These are phyloP conservation scores for Candida sp. DNA, from an alignment of 1,139 yeast species.

Conservation along the genomic window DNA sequence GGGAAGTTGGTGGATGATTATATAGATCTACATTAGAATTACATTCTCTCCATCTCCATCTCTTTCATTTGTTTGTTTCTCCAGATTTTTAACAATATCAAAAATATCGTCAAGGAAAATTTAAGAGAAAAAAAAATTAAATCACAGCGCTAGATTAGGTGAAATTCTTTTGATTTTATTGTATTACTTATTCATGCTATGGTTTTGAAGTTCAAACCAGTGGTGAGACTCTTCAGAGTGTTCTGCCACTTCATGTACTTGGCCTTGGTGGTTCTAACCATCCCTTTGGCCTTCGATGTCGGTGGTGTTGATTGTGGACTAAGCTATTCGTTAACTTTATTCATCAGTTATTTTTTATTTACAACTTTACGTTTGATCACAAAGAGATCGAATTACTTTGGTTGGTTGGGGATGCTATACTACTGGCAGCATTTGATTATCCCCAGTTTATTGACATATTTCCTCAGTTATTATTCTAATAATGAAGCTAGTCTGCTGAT, in stretches of 20 bases:
- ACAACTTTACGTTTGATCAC: constrained; percentile 68
- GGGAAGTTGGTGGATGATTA: too few relatives aligned
- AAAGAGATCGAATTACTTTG: constrained; percentile 45
- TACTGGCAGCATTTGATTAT: constrained; percentile 79
- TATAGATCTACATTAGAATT: too few relatives aligned
- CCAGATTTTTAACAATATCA: too few relatives aligned
- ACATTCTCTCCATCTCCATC: too few relatives aligned
- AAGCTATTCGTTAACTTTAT: constrained; percentile 76
- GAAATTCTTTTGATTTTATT: too few relatives aligned
- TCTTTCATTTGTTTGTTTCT: too few relatives aligned
- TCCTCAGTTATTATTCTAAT: constrained; percentile 47
- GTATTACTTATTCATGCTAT: background rate
- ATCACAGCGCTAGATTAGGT: too few relatives aligned
- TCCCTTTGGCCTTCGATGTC: constrained; percentile 90
- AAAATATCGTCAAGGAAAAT: too few relatives aligned
- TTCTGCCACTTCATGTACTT: constrained; percentile 58
- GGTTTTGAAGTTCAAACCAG: background rate
- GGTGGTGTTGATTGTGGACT: constrained; percentile 92
- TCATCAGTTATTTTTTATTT: constrained; percentile 62
- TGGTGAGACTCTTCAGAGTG: constrained; percentile 18
- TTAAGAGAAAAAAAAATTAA: too few relatives aligned
- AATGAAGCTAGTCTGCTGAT: constrained; percentile 8
- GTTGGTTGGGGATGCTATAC: constrained; percentile 59
- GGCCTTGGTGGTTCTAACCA: constrained; percentile 70
- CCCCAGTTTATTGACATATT: constrained; percentile 76